Evolutionary conservation across 2,329 filamentous ascomycete genomes (phyloP), one percentile per base, ranked within the genome.

Genomic region (Fusarium beomiforme): DNA sequence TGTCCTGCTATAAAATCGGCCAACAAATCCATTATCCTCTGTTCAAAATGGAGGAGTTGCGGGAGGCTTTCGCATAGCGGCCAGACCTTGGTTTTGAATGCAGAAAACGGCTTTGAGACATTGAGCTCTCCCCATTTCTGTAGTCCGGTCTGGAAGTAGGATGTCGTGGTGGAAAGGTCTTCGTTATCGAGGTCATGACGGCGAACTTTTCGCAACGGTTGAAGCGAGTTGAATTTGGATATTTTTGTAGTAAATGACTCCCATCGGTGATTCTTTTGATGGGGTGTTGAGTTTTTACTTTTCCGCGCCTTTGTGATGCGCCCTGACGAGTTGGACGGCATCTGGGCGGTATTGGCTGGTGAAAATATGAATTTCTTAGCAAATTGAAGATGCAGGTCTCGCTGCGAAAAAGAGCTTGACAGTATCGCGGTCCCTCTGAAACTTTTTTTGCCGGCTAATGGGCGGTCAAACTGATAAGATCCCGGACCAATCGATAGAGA

Each of bases 91-190:
- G 91, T 89, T 73, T 90, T 88, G 82, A 99, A 98, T 43, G 86
- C 84, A 51, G 89, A 89, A 78, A 97, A 99, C 37, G 86, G 88
- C 70, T 92, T 91, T 19, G 95, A 94, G 69, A 98, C 86, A 82
- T 98, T 98, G 81, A 97, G 88, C 76, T 98, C 96, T 59, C 88
- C 85, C 96, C 96, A 99, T 87, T 93, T 93, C 70, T 94, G 90
- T 70, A 98, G 85, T 3, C 93, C 91, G 47, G 90, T 90, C 75
- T 91, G 89, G 75, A 99, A 94, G 82, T 97, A 96, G 23, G 95
- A 98, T n/a, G 92, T 92, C 31, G 90, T 89, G 24, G 91, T 87
- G 66, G 91, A 89, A 77, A 91, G 86, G 80, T 95, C 91, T 84
- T 93, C 91, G 78, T 91, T 89, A 69, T 95, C 92, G 83, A 96